Evolutionary conservation across 176 grass and related monocot species (phyloP).

Genomic region (Phoenix dactylifera): DNA sequence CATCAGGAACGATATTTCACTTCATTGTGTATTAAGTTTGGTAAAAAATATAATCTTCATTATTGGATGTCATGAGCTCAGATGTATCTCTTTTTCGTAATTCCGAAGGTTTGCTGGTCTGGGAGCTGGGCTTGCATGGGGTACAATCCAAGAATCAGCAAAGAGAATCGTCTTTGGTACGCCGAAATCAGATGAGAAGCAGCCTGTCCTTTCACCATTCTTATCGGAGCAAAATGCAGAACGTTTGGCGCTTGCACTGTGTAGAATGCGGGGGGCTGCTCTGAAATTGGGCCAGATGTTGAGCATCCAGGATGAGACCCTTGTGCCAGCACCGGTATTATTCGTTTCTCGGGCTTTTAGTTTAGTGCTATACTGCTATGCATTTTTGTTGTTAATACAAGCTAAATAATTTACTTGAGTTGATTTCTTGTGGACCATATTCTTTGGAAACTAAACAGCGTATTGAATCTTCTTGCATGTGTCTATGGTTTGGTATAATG

Average conservation of each 20-base stretch:
- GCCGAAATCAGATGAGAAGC: conserved; percentile 43
- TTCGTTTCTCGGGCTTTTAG: too few relatives aligned
- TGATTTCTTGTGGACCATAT: too few relatives aligned
- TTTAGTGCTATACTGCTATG: too few relatives aligned
- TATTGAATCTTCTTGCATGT: too few relatives aligned
- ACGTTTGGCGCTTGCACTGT: conserved; percentile 71
- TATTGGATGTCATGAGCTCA: too few relatives aligned
- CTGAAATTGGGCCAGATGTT: conserved; percentile 91
- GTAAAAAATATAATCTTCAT: too few relatives aligned
- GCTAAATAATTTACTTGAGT: too few relatives aligned
- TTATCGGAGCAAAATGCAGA: conserved; percentile 95
- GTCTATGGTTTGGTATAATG: too few relatives aligned
- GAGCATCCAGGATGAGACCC: conserved; percentile 95
- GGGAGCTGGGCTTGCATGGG: conserved; percentile 73
- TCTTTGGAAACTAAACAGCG: too few relatives aligned
- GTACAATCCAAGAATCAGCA: conserved; percentile 68
- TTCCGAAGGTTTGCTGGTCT: conserved; percentile 72
- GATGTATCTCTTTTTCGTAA: background rate
- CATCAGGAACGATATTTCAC: too few relatives aligned
- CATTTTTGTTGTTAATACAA: too few relatives aligned
- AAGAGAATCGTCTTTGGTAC: conserved; percentile 59
- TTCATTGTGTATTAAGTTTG: too few relatives aligned
- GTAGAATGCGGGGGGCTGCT: conserved; percentile 84
- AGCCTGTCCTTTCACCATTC: conserved; percentile 62
- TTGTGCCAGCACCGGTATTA: conserved; percentile 79